These are phyloP conservation scores for Pleurotus giganteus DNA, from an alignment of 768 basidiomycete genomes.

Conservation along the genomic window DNA sequence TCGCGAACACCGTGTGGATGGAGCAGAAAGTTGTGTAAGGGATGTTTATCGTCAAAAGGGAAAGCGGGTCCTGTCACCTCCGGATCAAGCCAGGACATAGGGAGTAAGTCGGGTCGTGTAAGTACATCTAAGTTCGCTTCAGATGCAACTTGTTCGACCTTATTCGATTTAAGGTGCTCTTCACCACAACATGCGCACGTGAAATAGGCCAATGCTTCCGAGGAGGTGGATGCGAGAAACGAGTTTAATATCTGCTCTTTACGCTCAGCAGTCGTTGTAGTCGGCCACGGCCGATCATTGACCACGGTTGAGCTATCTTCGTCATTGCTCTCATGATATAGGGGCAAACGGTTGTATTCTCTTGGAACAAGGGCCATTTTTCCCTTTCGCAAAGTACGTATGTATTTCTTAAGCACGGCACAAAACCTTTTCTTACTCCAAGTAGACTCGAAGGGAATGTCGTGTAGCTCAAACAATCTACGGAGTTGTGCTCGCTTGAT, in stretches of 20 bases:
- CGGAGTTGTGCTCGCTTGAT: too few relatives aligned
- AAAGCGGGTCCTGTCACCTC: neutral
- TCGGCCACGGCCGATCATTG: neutral
- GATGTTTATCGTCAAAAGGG: neutral
- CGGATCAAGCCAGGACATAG: too few relatives aligned
- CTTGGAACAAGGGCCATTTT: too few relatives aligned
- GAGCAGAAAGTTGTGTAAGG: neutral
- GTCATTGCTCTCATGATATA: too few relatives aligned
- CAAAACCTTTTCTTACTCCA: too few relatives aligned
- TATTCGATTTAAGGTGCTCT: neutral
- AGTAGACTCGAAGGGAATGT: too few relatives aligned
- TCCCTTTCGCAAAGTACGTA: too few relatives aligned
- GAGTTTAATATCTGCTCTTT: neutral
- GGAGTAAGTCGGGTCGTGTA: neutral
- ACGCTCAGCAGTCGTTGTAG: neutral
- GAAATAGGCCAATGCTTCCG: neutral
- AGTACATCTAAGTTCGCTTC: neutral
- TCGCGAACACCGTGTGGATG: constrained; percentile 7
- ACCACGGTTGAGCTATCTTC: too few relatives aligned
- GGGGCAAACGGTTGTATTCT: too few relatives aligned
- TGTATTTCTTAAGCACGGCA: too few relatives aligned
- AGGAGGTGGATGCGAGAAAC: neutral
- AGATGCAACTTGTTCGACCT: neutral
- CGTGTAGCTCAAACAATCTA: too few relatives aligned
- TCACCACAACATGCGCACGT: neutral